phyloP scores from a whole-genome alignment of 2,329 filamentous ascomycete species.

The Pseudogymnoascus sp. region DNA sequence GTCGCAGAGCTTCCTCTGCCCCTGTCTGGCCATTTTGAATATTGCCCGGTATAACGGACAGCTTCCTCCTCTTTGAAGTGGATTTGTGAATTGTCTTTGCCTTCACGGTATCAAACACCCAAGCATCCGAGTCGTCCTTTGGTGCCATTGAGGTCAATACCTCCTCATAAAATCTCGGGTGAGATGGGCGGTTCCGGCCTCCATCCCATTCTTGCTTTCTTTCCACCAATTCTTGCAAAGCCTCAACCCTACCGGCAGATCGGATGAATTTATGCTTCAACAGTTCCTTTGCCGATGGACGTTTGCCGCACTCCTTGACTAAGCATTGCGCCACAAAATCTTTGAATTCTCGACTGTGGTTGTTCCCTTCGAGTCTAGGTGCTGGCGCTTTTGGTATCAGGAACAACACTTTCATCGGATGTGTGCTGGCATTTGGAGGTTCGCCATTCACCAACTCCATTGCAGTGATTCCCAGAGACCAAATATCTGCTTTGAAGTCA shows the following conservation, averaged over 20 bases:
- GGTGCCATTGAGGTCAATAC: conserved; percentile 67
- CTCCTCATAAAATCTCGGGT: conserved; percentile 86
- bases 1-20: conserved; percentile 51
- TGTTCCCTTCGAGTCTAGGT: conserved; percentile 68
- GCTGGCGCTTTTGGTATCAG: conserved; percentile 83
- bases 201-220: conserved; percentile 77
- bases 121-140: conserved; percentile 68
- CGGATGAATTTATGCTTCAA: conserved; percentile 83
- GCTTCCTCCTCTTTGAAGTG: conserved; percentile 43
- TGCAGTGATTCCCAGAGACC: conserved; percentile 85
- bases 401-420: conserved; percentile 91
- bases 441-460: conserved; percentile 85
- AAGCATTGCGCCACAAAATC: conserved; percentile 88
- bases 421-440: conserved; percentile 75
- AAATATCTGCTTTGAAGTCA: conserved; percentile 88
- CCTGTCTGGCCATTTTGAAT: conserved; percentile 21
- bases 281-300: conserved; percentile 79
- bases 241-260: conserved; percentile 78
- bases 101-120: conserved; percentile 93
- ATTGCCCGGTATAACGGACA: conserved; percentile 45
- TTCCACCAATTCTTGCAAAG: conserved; percentile 76
- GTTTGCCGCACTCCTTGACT: conserved; percentile 79
- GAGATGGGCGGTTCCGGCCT: conserved; percentile 56
- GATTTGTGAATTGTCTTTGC: conserved; percentile 51
- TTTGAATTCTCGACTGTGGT: conserved; percentile 83